A percentile compares a stretch with the other conserved stretches of the same genome.
Conservation (phyloP, 495 filamentous ascomycete genomes). For the Xylaria curta region DNA sequence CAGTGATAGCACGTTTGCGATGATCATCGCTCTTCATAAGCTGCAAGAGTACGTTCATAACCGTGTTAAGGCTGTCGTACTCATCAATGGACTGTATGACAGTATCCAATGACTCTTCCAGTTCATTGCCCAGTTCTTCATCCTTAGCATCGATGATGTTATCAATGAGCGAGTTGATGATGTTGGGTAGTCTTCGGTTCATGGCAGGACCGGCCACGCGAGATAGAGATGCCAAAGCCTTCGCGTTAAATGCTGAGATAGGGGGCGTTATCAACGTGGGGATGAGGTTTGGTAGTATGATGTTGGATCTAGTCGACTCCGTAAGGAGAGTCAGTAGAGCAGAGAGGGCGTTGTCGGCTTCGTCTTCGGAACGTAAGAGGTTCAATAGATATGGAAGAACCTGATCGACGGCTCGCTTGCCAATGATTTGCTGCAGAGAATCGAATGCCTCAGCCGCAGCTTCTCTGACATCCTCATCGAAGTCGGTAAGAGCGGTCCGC, state of each 20-base stretch:
- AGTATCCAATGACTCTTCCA: constrained; percentile 81
- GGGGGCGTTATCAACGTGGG: constrained; percentile 88
- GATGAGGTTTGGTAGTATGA: constrained; percentile 94
- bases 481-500: constrained; percentile 89
- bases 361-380: constrained; percentile 80
- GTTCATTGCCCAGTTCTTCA: constrained; percentile 72
- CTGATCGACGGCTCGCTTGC: constrained; percentile 92
- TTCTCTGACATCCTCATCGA: constrained; percentile 87
- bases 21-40: constrained; percentile 94
- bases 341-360: constrained; percentile 89
- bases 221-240: constrained; percentile 87
- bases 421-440: constrained; percentile 87
- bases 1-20: constrained; percentile 76
- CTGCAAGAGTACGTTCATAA: constrained; percentile 88
- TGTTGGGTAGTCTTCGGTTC: constrained; percentile 84
- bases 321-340: constrained; percentile 92
- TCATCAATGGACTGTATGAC: constrained; percentile 94
- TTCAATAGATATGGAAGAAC: constrained; percentile 91
- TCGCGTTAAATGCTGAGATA: constrained; percentile 94
- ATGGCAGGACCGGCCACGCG: constrained; percentile 88
- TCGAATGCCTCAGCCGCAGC: constrained; percentile 98
- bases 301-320: constrained; percentile 90
- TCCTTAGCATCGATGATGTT: constrained; percentile 82
- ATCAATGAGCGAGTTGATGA: constrained; percentile 92
- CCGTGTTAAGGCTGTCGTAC: constrained; percentile 90